These are phyloP conservation scores for Ogataea nakhonphanomensis DNA, from an alignment of 805 yeast genomes.

Conservation along the genomic window DNA sequence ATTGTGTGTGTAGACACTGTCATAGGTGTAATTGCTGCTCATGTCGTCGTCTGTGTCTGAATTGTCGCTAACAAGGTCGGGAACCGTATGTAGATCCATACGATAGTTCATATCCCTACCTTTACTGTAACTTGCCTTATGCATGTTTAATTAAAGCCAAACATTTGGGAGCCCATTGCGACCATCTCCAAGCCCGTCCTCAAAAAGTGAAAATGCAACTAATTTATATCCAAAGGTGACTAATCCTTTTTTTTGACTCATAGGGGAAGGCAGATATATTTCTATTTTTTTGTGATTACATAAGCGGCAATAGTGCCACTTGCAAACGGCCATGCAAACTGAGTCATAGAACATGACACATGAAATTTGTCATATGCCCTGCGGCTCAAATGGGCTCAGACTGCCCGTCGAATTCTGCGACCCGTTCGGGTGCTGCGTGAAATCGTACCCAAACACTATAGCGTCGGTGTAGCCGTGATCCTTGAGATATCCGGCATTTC, in stretches of 20 bases:
- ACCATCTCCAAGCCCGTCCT: slow-evolving; percentile 4
- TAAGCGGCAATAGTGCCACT: background rate
- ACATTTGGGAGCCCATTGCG: slow-evolving; percentile 6
- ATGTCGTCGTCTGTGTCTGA: slow-evolving; percentile 11
- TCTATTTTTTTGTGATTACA: background rate
- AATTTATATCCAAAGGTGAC: slow-evolving; percentile 7
- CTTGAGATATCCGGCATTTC: slow-evolving; percentile 69
- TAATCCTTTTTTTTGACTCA: slow-evolving; percentile 6
- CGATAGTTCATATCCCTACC: slow-evolving; percentile 1
- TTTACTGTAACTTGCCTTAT: background rate
- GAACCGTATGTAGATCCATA: slow-evolving; percentile 2
- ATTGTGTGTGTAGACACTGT: slow-evolving; percentile 3
- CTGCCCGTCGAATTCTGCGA: background rate
- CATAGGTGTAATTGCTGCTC: slow-evolving; percentile 2
- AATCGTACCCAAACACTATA: slow-evolving; percentile 65
- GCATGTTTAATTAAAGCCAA: slow-evolving; percentile 5
- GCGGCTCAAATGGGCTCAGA: background rate
- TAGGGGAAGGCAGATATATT: background rate
- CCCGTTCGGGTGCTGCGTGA: slow-evolving; percentile 4
- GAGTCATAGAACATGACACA: background rate
- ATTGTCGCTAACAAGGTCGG: slow-evolving; percentile 12
- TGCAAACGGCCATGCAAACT: background rate
- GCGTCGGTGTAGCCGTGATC: slow-evolving; percentile 75
- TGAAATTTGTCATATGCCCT: background rate
- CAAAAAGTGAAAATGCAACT: background rate